phyloP scores from a whole-genome alignment of 75 land plant genomes.

The Cupressus sempervirens region DNA sequence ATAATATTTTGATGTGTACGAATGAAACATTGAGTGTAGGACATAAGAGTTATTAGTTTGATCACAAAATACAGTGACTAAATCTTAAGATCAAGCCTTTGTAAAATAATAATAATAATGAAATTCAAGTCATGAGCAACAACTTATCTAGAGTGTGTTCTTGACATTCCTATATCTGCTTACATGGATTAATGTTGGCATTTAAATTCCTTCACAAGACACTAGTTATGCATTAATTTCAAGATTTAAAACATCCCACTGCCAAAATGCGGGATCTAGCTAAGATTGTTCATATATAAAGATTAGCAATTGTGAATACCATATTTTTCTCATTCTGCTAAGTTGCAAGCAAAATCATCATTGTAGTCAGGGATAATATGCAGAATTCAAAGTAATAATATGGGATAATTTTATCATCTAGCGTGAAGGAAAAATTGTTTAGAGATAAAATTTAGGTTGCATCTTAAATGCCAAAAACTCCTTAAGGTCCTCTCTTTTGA shows the following conservation, averaged over 20 bases:
- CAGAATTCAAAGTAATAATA: neutral
- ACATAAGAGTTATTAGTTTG: neutral
- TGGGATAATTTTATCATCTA: neutral
- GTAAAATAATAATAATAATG: neutral
- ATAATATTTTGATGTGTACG: neutral
- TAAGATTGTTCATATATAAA: neutral
- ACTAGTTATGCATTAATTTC: neutral
- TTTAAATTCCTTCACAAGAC: neutral
- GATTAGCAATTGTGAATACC: neutral
- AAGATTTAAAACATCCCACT: neutral
- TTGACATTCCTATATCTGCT: neutral
- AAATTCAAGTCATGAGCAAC: neutral
- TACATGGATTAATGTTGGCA: neutral
- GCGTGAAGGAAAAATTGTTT: neutral
- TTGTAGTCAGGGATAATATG: neutral
- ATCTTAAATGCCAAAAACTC: too few relatives aligned
- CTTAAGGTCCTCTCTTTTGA: too few relatives aligned
- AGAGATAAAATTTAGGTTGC: too few relatives aligned
- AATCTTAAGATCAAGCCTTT: neutral
- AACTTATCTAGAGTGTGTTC: neutral
- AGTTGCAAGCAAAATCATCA: neutral
- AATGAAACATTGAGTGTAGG: neutral
- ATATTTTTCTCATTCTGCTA: neutral
- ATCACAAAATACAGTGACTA: neutral
- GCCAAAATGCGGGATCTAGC: neutral